Percentiles rank a stretch among this genome's conserved stretches.
These are phyloP conservation scores for Peniophora sp. DNA, from an alignment of 1,284 basidiomycete genomes.

Conservation along the genomic window DNA sequence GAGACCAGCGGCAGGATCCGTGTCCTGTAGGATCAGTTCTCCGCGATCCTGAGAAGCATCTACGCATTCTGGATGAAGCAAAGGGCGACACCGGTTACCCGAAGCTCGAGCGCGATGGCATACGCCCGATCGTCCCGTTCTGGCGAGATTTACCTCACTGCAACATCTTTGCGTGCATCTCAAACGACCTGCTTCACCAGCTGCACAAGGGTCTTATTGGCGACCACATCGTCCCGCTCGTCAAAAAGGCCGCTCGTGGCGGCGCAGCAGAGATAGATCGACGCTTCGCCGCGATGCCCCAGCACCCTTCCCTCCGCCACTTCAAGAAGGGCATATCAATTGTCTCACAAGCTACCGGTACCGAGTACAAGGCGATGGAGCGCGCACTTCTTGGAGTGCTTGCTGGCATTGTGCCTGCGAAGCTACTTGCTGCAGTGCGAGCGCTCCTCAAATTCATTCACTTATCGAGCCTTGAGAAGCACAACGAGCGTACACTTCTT, in stretches of 20 bases:
- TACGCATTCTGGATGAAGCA: not conserved
- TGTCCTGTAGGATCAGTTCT: not conserved
- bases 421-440: no score
- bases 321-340: constrained; percentile 18
- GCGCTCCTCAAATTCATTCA: not conserved
- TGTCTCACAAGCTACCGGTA: constrained; percentile 19
- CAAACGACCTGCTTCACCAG: constrained; percentile 16
- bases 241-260: constrained; percentile 7
- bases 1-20: constrained; percentile 7
- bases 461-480: not conserved
- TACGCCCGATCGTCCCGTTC: constrained; percentile 13
- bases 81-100: constrained; percentile 3
- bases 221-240: constrained; percentile 21
- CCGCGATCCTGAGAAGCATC: not conserved
- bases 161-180: constrained; percentile 16
- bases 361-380: constrained; percentile 19
- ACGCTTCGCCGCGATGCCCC: constrained; percentile 13
- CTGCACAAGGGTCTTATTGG: constrained; percentile 24
- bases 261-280: constrained; percentile 15
- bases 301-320: constrained; percentile 12
- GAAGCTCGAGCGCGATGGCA: constrained; percentile 5
- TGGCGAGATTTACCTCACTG: constrained; percentile 16
- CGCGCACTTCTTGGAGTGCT: constrained; percentile 15
- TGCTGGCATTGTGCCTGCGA: no score
- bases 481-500: not conserved